Percentiles rank a stretch among this genome's conserved stretches.
These are phyloP conservation scores for Sungouiella thailandica DNA, from an alignment of 805 yeast species.

Conservation along the genomic window DNA sequence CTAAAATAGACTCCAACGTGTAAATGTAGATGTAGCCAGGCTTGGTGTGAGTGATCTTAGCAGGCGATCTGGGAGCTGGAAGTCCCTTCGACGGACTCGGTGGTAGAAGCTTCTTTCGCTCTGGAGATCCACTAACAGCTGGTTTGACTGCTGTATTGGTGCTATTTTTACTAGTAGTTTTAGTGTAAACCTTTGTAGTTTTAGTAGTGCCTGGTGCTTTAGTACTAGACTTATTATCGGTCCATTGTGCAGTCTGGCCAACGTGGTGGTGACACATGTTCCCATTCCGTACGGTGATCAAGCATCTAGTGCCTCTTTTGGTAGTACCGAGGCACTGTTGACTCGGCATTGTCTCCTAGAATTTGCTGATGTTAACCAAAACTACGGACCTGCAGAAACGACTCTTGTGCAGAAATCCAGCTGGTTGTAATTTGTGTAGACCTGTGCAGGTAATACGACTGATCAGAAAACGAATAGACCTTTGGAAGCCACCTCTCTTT, in stretches of 20 bases:
- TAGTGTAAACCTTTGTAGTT: not conserved
- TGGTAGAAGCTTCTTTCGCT: too few species aligned
- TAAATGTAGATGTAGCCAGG: conserved; percentile 48
- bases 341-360: too few species aligned
- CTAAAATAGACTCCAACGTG: conserved; percentile 39
- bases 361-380: too few species aligned
- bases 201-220: not conserved
- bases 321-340: conserved; percentile 14
- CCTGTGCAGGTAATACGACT: too few species aligned
- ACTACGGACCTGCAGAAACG: too few species aligned
- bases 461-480: too few species aligned
- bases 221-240: not conserved
- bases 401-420: too few species aligned
- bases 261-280: conserved; percentile 11
- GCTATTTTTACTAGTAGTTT: not conserved
- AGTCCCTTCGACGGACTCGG: too few species aligned
- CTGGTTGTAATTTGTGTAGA: too few species aligned
- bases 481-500: too few species aligned
- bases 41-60: conserved; percentile 5
- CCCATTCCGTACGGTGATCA: conserved; percentile 9
- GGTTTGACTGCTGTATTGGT: not conserved
- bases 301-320: conserved; percentile 10
- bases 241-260: conserved; percentile 1
- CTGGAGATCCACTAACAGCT: too few species aligned
- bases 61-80: not conserved